Evolutionary conservation across 2,329 filamentous ascomycete genomes (phyloP), one percentile per base, ranked within the genome.

Genomic region (Botrytis tulipae): DNA sequence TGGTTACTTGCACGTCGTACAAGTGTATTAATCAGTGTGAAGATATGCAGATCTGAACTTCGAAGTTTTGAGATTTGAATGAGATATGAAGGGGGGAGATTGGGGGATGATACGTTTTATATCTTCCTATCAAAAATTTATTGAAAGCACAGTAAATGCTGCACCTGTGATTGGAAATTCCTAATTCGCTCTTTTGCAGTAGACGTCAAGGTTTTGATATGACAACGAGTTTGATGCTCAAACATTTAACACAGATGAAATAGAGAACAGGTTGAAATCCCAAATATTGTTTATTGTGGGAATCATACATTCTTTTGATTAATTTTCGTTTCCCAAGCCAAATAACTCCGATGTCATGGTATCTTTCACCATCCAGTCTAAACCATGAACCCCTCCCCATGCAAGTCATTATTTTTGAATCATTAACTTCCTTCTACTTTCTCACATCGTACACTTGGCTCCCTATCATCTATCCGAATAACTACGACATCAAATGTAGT

Each of bases 41-140:
- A 4, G 57, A 22, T 60, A 12, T 12, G 18, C 18, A 16, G 0
- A 22, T 20, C 0, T 35, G 18, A 35, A 25, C 29, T 60, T 12
- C 9, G 20, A 6, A 60, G 4, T 6, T 35, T 4, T 57, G 10
- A n/a, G 32, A 2, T 60, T 12, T 22, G 9, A 35, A 20, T 12
- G 12, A 3, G 20, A 22, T 10, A 6, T 20, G 22, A 6, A 35
- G 9, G 9, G 57, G 12, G 10, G 3, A 8, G 25, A 60, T 35
- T 2, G 6, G 4, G 4, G 4, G 4, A 35, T 35, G 0, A 4
- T 6, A 3, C 1, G 7, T 10, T 22, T 35, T 12, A 60, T 35
- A 12, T 35, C 25, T 59, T 35, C 18, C 29, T 22, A 25, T 35
- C 7, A 4, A 60, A 25, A 35, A 4, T 22, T 16, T 1, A 4